Base-by-base conservation (phyloP, 148 eudicot genomes). In the Spergularia bocconei region DNA sequence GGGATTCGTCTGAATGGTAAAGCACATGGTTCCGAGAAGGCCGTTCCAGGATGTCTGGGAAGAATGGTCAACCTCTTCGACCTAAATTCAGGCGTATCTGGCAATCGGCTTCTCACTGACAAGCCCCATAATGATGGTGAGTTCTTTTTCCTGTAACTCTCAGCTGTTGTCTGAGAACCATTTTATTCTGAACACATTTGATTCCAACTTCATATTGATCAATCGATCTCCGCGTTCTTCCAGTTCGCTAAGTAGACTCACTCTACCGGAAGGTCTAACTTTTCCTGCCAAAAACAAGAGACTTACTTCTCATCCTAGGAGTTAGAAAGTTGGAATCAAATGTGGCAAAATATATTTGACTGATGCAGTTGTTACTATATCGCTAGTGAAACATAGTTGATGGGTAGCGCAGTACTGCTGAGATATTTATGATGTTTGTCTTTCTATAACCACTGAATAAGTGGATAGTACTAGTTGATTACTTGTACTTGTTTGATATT, bases 41-140 rank as follows among this genome's bases (percentile, higher is more conserved):
- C 91, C 11, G 69, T 82, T 68, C 90, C 90, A 69, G 91, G 94
- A 77, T 92, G 99, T 81, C 84, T 91, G 84, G 98, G 98, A 77
- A 87, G 91, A 80, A 86, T 92, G 89, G 98, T 88, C 62, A 91
- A 90, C 80, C 86, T 92, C 67, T 96, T 96, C 67, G 97, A 92
- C 80, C 75, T 92, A 76, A 82, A 85, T 60, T 74, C 91, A 16
- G 79, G 79, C 75, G 81, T 82, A 74, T 70, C 94, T 56, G 83
- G 88, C 71, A 88, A 96, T 75, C 83, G 80, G 81, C 87, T 89
- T 62, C 89, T 96, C 59, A 86, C 92, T 23, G 92, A 96, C 75
- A 91, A 89, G 83, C 98, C 94, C 5, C 89, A 91, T 75, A 72
- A 66, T 73, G 92, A 89, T 83, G 93, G 91, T 91, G 71, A 85